Base-by-base conservation (phyloP, 768 basidiomycete species). In the Amanita inopinata region DNA sequence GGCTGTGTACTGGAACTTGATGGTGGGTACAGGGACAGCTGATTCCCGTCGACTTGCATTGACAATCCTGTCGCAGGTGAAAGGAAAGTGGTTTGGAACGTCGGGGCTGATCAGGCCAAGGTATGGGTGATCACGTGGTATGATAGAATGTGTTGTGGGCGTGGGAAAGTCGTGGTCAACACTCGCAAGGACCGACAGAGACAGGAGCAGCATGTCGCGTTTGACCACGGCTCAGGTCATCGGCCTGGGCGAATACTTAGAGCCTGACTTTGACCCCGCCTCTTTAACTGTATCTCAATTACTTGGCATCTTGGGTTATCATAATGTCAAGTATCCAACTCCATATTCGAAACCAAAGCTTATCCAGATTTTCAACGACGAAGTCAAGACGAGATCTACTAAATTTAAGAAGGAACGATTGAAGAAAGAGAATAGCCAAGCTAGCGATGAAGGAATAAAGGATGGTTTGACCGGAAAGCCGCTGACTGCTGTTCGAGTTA, bases 401-500 rank as follows among this genome's bases (percentile, higher is more conserved):
- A 77, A 75, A 50, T 62, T 83, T 44, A 78, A 73, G 58, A 78
- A 70, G 46, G 80, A 88, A 48, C 67, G 76, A 34, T 45, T 79
- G 28, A 77, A 76, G 63, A 74, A 69, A 49, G 73, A 77, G 57
- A 79, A 76, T 39, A 87, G 83, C 49, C 58, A 71, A 38, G 78
- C 89, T 4, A 89, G 85, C 53, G 83, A 85, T 47, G 80, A 86
- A 43, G 88, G 87, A 3, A 90, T 91, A 40, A 76, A 66, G 28
- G 84, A 91, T 57, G 88, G 88, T 15, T 48, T 78, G n/a, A 89
- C 88, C 5, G 88, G 88, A n/a, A 60, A 71, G 56, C 80, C 73
- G 25, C 59, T 90, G 46, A 66, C 60, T 51, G 68, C 63, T 33
- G 63, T 59, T 37, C 53, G 57, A 36, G 79, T 77, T 40, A 37